Base-by-base conservation (phyloP, 202 grass and related monocot genomes). In the Elaeis oleifera region DNA sequence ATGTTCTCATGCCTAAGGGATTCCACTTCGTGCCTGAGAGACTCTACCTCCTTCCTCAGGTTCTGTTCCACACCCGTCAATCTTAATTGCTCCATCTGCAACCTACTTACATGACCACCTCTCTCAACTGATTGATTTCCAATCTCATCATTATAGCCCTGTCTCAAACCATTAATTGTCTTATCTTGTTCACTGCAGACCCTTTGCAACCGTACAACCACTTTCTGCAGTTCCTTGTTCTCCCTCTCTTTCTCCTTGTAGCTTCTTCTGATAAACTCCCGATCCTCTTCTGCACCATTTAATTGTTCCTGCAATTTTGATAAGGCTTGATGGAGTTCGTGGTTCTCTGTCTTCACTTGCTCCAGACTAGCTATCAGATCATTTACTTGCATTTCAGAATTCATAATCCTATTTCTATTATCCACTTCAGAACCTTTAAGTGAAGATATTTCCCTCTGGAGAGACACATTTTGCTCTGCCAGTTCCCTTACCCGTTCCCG, bases 401-500 rank as follows among this genome's bases (percentile, higher is more conserved):
- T 64, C 22, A 29, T 22, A 32, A 85, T 72, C 62, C 49, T 85
- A 70, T 64, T 75, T 39, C 70, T 63, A 71, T 58, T 29, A 51
- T 88, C 79, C 61, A 61, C 64, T 71, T 64, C 73, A 50, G 61
- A 76, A 0, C 67, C 55, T 69, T 90, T 79, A 67, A 88, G 76
- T 25, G 68, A 76, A 57, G 73, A 81, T 78, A 90, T 36, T 74
- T 96, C 87, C 83, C 87, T 85, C 64, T 90, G 87, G 52, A 90
- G 83, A 50, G 84, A 70, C 44, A 96, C 91, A 77, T 96, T 96
- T 23, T 96, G 84, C 69, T 96, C 91, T 28, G 91, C 91, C 53
- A 96, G 73, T 58, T 96, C 91, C 71, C 81, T 85, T 44, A 96
- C 61, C 69, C 84, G 68, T 49, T 85, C 87, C 44, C 79, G 39